These are phyloP conservation scores for Paraphaeosphaeria sporulosa DNA, from an alignment of 2,329 filamentous ascomycete genomes.

Conservation along the genomic window DNA sequence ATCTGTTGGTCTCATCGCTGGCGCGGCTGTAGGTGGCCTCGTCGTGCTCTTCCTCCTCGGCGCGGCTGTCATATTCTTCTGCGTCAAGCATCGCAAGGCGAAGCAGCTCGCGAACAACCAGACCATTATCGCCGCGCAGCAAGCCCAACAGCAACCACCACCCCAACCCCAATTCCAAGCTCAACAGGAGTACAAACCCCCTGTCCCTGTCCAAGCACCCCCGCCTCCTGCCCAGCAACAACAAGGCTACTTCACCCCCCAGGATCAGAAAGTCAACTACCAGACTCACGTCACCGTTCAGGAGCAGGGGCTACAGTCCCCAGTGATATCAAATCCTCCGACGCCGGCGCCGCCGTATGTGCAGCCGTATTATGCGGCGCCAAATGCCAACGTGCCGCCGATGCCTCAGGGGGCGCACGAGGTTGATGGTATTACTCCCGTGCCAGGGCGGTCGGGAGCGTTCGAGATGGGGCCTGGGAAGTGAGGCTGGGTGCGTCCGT, in stretches of 20 bases:
- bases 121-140: constrained; percentile 23
- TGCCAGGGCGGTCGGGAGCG: constrained; percentile 9
- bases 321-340: constrained; percentile 30
- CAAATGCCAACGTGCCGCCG: constrained; percentile 11
- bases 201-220: constrained; percentile 13
- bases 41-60: constrained; percentile 25
- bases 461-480: constrained; percentile 24
- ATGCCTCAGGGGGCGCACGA: constrained; percentile 15
- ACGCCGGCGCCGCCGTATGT: constrained; percentile 34
- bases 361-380: constrained; percentile 25
- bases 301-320: constrained; percentile 21
- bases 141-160: constrained; percentile 15
- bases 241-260: constrained; percentile 22
- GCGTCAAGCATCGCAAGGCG: constrained; percentile 31
- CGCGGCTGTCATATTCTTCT: constrained; percentile 27
- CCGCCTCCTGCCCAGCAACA: constrained; percentile 4
- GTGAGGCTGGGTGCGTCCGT: background rate
- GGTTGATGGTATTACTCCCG: constrained; percentile 20
- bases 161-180: background rate
- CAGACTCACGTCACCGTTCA: constrained; percentile 23
- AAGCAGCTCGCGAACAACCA: constrained; percentile 26
- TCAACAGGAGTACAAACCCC: constrained; percentile 24
- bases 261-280: constrained; percentile 27
- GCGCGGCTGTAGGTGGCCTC: constrained; percentile 29
- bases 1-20: constrained; percentile 28